Evolutionary conservation across 164 flowering plant species (phyloP).

Genomic region (Berberis vulgaris): DNA sequence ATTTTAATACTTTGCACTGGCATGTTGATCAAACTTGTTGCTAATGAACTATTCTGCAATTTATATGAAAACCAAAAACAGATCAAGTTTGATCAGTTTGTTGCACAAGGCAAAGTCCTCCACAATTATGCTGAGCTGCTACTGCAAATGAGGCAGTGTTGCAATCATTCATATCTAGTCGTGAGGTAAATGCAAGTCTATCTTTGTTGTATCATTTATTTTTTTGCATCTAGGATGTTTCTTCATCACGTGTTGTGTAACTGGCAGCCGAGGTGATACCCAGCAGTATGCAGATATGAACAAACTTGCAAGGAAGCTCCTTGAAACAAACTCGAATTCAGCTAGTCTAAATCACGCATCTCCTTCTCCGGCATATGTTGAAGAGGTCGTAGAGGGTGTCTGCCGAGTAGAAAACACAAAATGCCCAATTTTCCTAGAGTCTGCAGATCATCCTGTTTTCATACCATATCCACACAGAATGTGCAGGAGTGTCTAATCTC

Average conservation of each 20-base stretch:
- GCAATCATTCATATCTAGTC: constrained; percentile 85
- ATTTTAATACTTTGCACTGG: no score
- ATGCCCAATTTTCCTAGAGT: constrained; percentile 80
- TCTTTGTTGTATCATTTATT: not conserved
- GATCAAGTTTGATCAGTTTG: constrained; percentile 81
- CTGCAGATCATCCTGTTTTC: constrained; percentile 66
- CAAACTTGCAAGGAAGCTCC: constrained; percentile 52
- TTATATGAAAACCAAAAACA: constrained; percentile 12
- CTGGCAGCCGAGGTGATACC: constrained; percentile 56
- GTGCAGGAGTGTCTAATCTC: constrained; percentile 82
- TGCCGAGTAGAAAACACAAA: constrained; percentile 47
- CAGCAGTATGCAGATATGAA: constrained; percentile 48
- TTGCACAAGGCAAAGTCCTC: constrained; percentile 79
- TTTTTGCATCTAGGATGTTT: not conserved
- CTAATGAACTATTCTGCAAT: no score
- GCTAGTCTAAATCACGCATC: constrained; percentile 9
- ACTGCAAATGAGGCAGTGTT: constrained; percentile 69
- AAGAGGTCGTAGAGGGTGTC: constrained; percentile 71
- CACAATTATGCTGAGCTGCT: constrained; percentile 84
- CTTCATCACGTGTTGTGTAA: constrained; percentile 4
- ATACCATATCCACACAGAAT: constrained; percentile 76
- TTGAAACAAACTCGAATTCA: constrained; percentile 27
- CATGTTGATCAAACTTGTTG: no score
- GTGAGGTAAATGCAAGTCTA: constrained; percentile 42
- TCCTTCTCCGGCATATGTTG: constrained; percentile 54